Conservation (phyloP, 1,284 basidiomycete genomes). For the Hymenochaete sp. region DNA sequence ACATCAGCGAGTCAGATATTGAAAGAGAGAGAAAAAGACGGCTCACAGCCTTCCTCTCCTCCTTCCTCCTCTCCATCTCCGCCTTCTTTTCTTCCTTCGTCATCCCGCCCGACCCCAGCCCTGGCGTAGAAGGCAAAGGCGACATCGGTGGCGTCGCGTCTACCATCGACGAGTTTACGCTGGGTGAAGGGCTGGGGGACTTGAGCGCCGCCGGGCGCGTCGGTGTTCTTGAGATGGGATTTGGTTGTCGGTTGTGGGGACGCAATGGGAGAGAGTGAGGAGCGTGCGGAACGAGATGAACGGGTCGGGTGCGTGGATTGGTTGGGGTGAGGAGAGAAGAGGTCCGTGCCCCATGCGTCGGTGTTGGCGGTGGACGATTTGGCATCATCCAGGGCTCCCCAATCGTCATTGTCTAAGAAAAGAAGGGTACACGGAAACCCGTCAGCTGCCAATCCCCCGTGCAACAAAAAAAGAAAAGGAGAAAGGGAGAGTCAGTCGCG, state of each 20-base stretch:
- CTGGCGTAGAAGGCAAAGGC: slow-evolving; percentile 19
- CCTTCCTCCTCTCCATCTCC: slow-evolving; percentile 82
- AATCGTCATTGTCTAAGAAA: slow-evolving; percentile 14
- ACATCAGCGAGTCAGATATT: slow-evolving; percentile 9
- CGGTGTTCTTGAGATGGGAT: not conserved
- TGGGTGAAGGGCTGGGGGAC: slow-evolving; percentile 16
- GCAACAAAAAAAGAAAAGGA: too few species aligned
- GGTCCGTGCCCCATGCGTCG: slow-evolving; percentile 13
- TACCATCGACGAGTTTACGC: too few species aligned
- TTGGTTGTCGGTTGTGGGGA: not conserved
- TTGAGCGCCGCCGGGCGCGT: not conserved
- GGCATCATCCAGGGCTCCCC: slow-evolving; percentile 15
- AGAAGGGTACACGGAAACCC: too few species aligned
- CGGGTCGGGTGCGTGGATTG: slow-evolving; percentile 3
- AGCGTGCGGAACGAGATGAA: too few species aligned
- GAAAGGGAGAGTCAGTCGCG: too few species aligned
- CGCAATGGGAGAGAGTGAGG: not conserved
- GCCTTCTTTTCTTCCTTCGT: slow-evolving; percentile 83
- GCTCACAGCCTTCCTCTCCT: slow-evolving; percentile 75
- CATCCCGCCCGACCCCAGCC: slow-evolving; percentile 39
- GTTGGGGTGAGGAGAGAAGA: slow-evolving; percentile 8
- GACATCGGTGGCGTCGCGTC: slow-evolving; percentile 20
- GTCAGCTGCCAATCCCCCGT: not conserved
- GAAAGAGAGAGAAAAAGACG: slow-evolving; percentile 4
- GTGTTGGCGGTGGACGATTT: not conserved